Conservation (phyloP, 2,329 filamentous ascomycete species). For the Clarireedia sp. region DNA sequence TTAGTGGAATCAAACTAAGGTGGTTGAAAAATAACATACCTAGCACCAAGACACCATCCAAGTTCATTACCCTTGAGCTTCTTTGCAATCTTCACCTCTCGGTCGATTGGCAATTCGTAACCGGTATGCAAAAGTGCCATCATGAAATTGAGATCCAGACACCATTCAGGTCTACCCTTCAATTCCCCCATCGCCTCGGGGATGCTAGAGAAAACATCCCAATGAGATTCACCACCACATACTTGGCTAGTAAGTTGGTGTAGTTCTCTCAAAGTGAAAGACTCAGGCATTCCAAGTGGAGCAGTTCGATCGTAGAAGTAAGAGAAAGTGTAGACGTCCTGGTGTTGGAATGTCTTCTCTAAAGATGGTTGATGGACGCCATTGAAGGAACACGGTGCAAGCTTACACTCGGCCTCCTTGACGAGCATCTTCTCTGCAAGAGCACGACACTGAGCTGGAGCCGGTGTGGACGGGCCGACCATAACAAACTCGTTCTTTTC, state of each 20-base stretch:
- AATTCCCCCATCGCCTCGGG: slow-evolving; percentile 76
- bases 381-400: slow-evolving; percentile 97
- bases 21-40: slow-evolving; percentile 47
- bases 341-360: slow-evolving; percentile 80
- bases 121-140: slow-evolving; percentile 84
- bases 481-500: slow-evolving; percentile 67
- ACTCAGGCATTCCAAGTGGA: slow-evolving; percentile 95
- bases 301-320: slow-evolving; percentile 97
- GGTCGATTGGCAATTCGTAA: slow-evolving; percentile 94
- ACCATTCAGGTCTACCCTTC: slow-evolving; percentile 75
- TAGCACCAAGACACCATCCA: slow-evolving; percentile 95
- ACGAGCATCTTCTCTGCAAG: slow-evolving; percentile 84
- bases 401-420: slow-evolving; percentile 73
- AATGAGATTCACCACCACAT: slow-evolving; percentile 67
- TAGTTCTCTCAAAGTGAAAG: slow-evolving; percentile 85
- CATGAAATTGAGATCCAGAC: slow-evolving; percentile 96
- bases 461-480: slow-evolving; percentile 68
- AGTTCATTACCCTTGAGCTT: slow-evolving; percentile 96
- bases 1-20: slow-evolving; percentile 30
- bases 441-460: slow-evolving; percentile 80
- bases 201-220: slow-evolving; percentile 73
- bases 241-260: slow-evolving; percentile 79
- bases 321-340: slow-evolving; percentile 93
- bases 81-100: slow-evolving; percentile 97
- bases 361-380: slow-evolving; percentile 91